Conservation (phyloP, 176 grass and related monocot genomes). For the Typha latifolia region DNA sequence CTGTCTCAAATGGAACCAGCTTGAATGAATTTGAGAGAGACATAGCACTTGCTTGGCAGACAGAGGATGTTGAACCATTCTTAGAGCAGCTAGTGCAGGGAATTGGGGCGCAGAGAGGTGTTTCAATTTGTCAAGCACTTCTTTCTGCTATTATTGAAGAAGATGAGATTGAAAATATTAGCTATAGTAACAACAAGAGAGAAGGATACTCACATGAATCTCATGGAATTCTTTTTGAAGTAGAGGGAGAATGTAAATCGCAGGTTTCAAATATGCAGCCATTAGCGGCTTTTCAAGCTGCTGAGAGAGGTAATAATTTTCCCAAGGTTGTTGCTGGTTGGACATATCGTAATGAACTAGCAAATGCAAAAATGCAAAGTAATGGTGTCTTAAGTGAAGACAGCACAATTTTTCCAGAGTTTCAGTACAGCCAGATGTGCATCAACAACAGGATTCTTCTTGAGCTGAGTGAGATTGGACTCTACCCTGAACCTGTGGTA, state of each 20-base stretch:
- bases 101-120: constrained; percentile 27
- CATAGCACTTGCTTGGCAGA: constrained; percentile 34
- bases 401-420: constrained; percentile 40
- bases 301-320: constrained; percentile 38
- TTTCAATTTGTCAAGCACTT: constrained; percentile 63
- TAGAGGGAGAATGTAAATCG: constrained; percentile 42
- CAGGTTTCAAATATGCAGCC: constrained; percentile 36
- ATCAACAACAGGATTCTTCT: constrained; percentile 63
- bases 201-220: constrained; percentile 39
- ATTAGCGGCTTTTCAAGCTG: constrained; percentile 33
- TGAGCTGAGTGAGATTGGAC: constrained; percentile 64
- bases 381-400: constrained; percentile 26
- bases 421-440: constrained; percentile 65
- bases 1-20: constrained; percentile 37
- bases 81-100: constrained; percentile 53
- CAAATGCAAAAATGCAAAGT: constrained; percentile 23
- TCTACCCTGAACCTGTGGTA: constrained; percentile 67
- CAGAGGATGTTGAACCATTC: constrained; percentile 57
- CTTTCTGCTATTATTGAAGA: constrained; percentile 68
- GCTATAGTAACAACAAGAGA: constrained; percentile 27
- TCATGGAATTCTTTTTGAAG: constrained; percentile 42
- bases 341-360: constrained; percentile 43
- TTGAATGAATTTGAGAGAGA: constrained; percentile 40
- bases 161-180: constrained; percentile 48
- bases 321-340: constrained; percentile 41